Evolutionary conservation across 805 yeast species (phyloP).

Genomic region (Geotrichum ghanense): DNA sequence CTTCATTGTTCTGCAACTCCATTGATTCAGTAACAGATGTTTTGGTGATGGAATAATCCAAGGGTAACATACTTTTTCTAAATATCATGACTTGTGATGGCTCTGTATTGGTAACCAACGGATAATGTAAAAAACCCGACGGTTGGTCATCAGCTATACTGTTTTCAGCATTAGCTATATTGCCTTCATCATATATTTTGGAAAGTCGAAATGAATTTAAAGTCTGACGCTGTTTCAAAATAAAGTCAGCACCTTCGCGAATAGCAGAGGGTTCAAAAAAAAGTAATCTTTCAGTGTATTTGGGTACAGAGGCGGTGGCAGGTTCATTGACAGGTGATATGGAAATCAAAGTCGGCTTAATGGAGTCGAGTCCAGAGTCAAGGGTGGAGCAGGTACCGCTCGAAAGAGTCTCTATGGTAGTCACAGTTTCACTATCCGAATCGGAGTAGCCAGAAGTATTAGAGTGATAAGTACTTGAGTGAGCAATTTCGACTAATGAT

Average conservation of each 20-base stretch:
- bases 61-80: too few species aligned
- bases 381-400: neutral
- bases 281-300: too few species aligned
- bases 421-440: neutral
- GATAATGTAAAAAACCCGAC: too few species aligned
- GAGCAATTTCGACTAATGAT: neutral
- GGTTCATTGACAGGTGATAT: too few species aligned
- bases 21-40: too few species aligned
- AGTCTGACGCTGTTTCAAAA: neutral
- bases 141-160: too few species aligned
- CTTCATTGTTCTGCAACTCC: too few species aligned
- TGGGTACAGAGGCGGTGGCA: too few species aligned
- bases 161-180: too few species aligned
- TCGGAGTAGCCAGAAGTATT: neutral
- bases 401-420: neutral
- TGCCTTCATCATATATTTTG: neutral
- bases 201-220: neutral
- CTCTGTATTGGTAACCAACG: neutral
- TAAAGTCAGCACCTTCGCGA: neutral
- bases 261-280: neutral
- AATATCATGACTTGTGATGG: neutral
- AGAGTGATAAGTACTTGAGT: conserved; percentile 1
- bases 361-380: neutral
- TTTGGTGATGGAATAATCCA: too few species aligned
- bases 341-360: too few species aligned